A percentile compares a stretch with the other conserved stretches of the same genome.
These are phyloP conservation scores for Porcisia deanei DNA, from an alignment of 208 protist species.

Conservation along the genomic window DNA sequence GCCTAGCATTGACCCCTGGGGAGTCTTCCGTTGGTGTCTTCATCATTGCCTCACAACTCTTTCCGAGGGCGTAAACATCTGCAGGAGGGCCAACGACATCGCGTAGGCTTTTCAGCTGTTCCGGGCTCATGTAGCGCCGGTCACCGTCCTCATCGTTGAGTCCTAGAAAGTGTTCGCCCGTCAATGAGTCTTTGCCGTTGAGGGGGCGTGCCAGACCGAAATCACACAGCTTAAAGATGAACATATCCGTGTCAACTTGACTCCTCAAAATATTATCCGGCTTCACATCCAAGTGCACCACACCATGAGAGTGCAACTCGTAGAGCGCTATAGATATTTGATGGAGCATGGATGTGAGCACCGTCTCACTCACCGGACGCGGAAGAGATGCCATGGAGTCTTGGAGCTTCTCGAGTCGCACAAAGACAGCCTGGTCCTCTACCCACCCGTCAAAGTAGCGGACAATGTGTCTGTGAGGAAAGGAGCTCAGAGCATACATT, in stretches of 20 bases:
- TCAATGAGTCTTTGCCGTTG: conserved; percentile 16
- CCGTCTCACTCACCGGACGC: conserved; percentile 43
- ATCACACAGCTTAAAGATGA: conserved; percentile 84
- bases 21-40: conserved; percentile 29
- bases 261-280: conserved; percentile 38
- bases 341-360: conserved; percentile 54
- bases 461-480: conserved; percentile 75
- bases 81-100: conserved; percentile 46
- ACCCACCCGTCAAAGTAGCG: conserved; percentile 89
- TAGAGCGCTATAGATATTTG: conserved; percentile 76
- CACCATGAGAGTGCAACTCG: conserved; percentile 64
- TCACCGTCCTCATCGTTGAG: conserved; percentile 90
- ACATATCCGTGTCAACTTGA: conserved; percentile 30
- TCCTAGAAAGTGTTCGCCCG: conserved; percentile 57
- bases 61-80: conserved; percentile 90
- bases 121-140: conserved; percentile 72
- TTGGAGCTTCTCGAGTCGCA: conserved; percentile 78
- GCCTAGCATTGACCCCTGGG: conserved; percentile 20
- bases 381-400: conserved; percentile 44
- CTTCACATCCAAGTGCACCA: conserved; percentile 91
- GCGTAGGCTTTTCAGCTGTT: conserved; percentile 44
- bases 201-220: conserved; percentile 75
- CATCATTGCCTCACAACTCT: conserved; percentile 82
- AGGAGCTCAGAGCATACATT: conserved; percentile 72
- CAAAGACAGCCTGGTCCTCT: conserved; percentile 73